Evolutionary conservation across 1,284 basidiomycete genomes (phyloP).

Genomic region (Meripilus lineatus): DNA sequence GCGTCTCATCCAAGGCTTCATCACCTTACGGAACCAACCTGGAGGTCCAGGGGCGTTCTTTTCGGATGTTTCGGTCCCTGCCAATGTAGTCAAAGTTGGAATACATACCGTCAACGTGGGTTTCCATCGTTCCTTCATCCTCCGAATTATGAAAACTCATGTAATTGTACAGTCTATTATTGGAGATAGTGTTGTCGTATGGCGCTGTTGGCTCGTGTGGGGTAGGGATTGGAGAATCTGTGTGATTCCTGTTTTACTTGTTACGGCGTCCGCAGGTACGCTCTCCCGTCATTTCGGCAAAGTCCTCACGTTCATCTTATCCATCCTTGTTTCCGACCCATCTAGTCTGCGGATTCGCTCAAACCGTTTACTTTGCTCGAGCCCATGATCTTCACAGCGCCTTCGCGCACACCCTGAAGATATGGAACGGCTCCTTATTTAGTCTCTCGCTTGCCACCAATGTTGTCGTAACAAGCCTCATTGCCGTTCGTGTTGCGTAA

Average conservation of each 20-base stretch:
- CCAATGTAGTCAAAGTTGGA: slow-evolving; percentile 35
- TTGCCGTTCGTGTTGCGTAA: slow-evolving; percentile 32
- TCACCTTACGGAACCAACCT: slow-evolving; percentile 25
- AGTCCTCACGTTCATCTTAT: neutral
- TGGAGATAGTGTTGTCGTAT: slow-evolving; percentile 34
- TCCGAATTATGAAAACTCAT: neutral
- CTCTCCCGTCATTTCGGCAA: neutral
- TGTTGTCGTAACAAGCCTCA: slow-evolving; percentile 30
- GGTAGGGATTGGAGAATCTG: slow-evolving; percentile 29
- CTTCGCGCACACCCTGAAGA: slow-evolving; percentile 24
- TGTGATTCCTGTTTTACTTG: slow-evolving; percentile 26
- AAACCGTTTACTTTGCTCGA: slow-evolving; percentile 30
- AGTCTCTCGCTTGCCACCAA: slow-evolving; percentile 35
- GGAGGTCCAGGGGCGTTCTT: slow-evolving; percentile 34
- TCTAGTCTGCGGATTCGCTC: slow-evolving; percentile 32
- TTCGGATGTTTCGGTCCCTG: slow-evolving; percentile 33
- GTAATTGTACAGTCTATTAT: slow-evolving; percentile 24
- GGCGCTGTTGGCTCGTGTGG: slow-evolving; percentile 36
- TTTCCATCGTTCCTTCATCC: slow-evolving; percentile 1
- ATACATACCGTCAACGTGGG: slow-evolving; percentile 33
- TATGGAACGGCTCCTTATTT: slow-evolving; percentile 36
- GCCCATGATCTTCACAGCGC: slow-evolving; percentile 30
- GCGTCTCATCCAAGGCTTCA: slow-evolving; percentile 35
- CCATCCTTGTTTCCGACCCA: neutral
- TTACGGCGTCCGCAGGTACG: slow-evolving; percentile 30